These are phyloP conservation scores for Ascochyta clinopodiicola DNA, from an alignment of 2,329 filamentous ascomycete genomes.

Conservation along the genomic window DNA sequence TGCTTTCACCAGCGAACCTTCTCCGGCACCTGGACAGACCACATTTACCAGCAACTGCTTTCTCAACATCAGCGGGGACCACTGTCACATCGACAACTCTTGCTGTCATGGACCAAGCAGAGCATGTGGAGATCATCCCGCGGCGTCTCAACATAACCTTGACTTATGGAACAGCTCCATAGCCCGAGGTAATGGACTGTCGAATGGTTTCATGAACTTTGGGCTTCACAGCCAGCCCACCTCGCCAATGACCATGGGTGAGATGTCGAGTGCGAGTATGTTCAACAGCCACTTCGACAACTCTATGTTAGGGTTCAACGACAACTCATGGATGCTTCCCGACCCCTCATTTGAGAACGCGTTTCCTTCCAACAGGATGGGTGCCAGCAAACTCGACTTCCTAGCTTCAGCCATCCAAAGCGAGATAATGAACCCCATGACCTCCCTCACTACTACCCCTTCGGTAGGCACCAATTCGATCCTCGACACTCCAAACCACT, in stretches of 20 bases:
- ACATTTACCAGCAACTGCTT: slow-evolving; percentile 33
- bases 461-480: slow-evolving; percentile 14
- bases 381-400: slow-evolving; percentile 36
- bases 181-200: slow-evolving; percentile 35
- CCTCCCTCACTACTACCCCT: slow-evolving; percentile 15
- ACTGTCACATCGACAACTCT: slow-evolving; percentile 46
- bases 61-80: slow-evolving; percentile 39
- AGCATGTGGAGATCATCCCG: slow-evolving; percentile 38
- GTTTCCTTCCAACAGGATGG: slow-evolving; percentile 20
- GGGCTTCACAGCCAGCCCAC: slow-evolving; percentile 32
- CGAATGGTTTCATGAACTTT: slow-evolving; percentile 35
- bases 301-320: slow-evolving; percentile 30
- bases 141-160: slow-evolving; percentile 32
- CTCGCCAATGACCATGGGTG: slow-evolving; percentile 27
- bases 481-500: slow-evolving; percentile 2
- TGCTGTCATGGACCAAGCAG: slow-evolving; percentile 43
- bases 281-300: slow-evolving; percentile 24
- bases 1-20: slow-evolving; percentile 35
- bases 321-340: slow-evolving; percentile 39
- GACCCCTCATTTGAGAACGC: slow-evolving; percentile 29
- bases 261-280: slow-evolving; percentile 21
- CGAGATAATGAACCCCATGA: slow-evolving; percentile 30
- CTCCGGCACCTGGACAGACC: slow-evolving; percentile 29
- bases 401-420: slow-evolving; percentile 38
- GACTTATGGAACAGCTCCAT: slow-evolving; percentile 39